These are phyloP conservation scores for Trypanosoma grayi DNA, from an alignment of 208 protist genomes.

Conservation along the genomic window DNA sequence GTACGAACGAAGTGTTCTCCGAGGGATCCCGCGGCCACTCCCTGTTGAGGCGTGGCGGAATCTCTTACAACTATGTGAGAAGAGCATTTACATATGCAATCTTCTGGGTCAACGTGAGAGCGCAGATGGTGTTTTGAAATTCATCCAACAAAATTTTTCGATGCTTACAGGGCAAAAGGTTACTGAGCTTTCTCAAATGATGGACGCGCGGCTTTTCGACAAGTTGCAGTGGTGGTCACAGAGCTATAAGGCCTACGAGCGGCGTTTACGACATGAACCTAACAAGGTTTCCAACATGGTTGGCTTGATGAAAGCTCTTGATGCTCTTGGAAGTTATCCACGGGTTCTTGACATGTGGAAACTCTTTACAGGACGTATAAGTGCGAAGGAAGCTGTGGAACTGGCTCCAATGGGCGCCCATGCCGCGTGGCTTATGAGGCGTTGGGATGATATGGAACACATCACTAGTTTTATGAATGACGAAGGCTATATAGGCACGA, in stretches of 20 bases:
- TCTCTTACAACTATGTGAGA: conserved; percentile 81
- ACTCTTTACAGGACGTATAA: conserved; percentile 51
- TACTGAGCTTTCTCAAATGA: conserved; percentile 74
- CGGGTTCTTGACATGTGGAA: conserved; percentile 82
- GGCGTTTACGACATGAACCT: conserved; percentile 76
- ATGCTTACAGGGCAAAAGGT: conserved; percentile 68
- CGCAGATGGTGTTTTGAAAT: conserved; percentile 95
- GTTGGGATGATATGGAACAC: conserved; percentile 93
- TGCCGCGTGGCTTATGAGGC: conserved; percentile 94
- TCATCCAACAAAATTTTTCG: conserved; percentile 91
- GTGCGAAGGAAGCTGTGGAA: conserved; percentile 69
- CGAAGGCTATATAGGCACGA: conserved; percentile 88
- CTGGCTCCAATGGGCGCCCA: conserved; percentile 94
- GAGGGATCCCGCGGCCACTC: conserved; percentile 54
- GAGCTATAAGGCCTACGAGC: conserved; percentile 89
- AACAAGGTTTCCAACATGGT: conserved; percentile 87
- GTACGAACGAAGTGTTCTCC: conserved; percentile 71
- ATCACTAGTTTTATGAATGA: conserved; percentile 89
- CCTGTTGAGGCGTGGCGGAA: conserved; percentile 55
- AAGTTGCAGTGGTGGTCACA: conserved; percentile 99
- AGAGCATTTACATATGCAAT: conserved; percentile 98
- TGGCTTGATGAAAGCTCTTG: conserved; percentile 96
- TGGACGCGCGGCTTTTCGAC: conserved; percentile 90
- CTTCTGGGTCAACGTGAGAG: conserved; percentile 98
- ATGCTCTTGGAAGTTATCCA: conserved; percentile 95